Percentiles rank a stretch among this genome's conserved stretches.
These are phyloP conservation scores for Penicillium sp. DNA, from an alignment of 2,329 filamentous ascomycete genomes.

Conservation along the genomic window DNA sequence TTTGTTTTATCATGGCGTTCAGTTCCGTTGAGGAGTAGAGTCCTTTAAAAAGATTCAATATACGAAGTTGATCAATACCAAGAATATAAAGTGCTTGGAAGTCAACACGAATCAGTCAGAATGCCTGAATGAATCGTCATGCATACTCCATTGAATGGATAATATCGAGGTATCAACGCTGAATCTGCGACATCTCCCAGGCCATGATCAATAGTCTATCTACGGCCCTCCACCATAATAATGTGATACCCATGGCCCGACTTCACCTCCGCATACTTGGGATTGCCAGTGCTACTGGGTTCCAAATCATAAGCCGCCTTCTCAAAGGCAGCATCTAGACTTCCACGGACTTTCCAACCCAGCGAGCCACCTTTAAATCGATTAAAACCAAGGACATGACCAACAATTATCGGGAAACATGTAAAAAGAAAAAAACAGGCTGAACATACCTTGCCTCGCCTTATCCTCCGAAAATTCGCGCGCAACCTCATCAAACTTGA, in stretches of 20 bases:
- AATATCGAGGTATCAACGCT: neutral
- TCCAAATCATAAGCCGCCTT: constrained; percentile 63
- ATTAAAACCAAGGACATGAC: neutral
- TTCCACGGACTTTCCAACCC: constrained; percentile 63
- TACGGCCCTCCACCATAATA: constrained; percentile 66
- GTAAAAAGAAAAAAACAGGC: neutral
- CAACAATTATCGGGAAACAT: neutral
- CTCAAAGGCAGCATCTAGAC: constrained; percentile 59
- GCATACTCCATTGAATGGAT: neutral
- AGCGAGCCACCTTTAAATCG: constrained; percentile 54
- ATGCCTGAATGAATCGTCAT: neutral
- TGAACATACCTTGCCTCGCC: constrained; percentile 53
- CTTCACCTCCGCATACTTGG: constrained; percentile 63
- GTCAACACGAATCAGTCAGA: neutral
- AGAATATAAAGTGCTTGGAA: neutral
- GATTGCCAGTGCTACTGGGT: constrained; percentile 60
- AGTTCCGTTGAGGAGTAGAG: neutral
- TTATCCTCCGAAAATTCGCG: constrained; percentile 67
- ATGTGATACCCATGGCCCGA: constrained; percentile 68
- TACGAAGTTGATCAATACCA: neutral
- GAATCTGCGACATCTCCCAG: neutral
- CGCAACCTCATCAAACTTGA: constrained; percentile 66
- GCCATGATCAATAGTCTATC: constrained; percentile 36
- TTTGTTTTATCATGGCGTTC: neutral
- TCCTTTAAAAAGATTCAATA: neutral